Percentiles rank a stretch among this genome's conserved stretches.
phyloP scores from a whole-genome alignment of 345 rosid genomes.

The Hibiscus mutabilis region DNA sequence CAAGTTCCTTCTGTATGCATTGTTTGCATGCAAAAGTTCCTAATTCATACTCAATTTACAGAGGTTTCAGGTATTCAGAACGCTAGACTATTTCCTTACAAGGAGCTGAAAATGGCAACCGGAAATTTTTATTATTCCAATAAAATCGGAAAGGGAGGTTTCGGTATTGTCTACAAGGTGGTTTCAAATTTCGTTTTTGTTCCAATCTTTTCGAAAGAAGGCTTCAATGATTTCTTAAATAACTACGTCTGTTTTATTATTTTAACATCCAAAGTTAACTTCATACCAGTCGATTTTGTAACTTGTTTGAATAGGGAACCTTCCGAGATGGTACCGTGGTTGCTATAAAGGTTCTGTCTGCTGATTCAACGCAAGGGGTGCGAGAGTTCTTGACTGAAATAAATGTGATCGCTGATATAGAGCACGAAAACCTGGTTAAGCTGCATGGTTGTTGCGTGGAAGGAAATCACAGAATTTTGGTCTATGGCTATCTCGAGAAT shows the following conservation, averaged over 20 bases:
- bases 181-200: conserved; percentile 9
- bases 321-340: conserved; percentile 43
- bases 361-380: conserved; percentile 54
- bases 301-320: conserved; percentile 39
- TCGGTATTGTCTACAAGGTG: conserved; percentile 74
- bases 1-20: not conserved
- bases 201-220: not conserved
- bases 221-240: not conserved
- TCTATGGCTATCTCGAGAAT: conserved; percentile 64
- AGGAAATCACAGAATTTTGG: conserved; percentile 53
- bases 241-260: not conserved
- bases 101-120: conserved; percentile 47
- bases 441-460: conserved; percentile 62
- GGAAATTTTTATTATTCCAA: conserved; percentile 39
- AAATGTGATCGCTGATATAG: conserved; percentile 43
- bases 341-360: conserved; percentile 64
- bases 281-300: not conserved
- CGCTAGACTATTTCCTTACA: conserved; percentile 31
- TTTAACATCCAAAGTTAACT: not conserved
- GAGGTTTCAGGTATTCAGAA: conserved; percentile 46
- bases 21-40: conserved; percentile 5
- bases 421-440: conserved; percentile 55
- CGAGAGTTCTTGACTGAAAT: conserved; percentile 64
- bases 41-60: conserved; percentile 19
- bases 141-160: conserved; percentile 70